Conservation (phyloP, 2,329 filamentous ascomycete genomes). For the Aspergillus fumigatiaffinis region DNA sequence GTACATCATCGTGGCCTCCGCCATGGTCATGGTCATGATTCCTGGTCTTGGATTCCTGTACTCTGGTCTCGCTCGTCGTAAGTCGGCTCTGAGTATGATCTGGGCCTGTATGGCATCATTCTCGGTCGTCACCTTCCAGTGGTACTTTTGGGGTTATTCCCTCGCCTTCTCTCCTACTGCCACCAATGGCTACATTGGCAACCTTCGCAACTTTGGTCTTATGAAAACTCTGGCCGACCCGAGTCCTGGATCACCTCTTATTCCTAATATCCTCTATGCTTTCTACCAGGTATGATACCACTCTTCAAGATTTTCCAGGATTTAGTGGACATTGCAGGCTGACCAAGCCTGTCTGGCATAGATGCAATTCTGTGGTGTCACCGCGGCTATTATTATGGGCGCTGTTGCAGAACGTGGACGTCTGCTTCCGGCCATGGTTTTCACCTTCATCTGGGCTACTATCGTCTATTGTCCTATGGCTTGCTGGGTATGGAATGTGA, state of each 20-base stretch:
- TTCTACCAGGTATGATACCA: conserved; percentile 72
- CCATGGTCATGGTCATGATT: conserved; percentile 95
- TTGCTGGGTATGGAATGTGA: conserved; percentile 94
- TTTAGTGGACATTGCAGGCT: neutral
- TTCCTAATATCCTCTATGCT: conserved; percentile 85
- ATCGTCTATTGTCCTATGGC: conserved; percentile 95
- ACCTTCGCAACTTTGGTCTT: conserved; percentile 84
- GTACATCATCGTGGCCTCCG: conserved; percentile 83
- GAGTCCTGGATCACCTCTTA: conserved; percentile 82
- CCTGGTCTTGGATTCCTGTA: conserved; percentile 97
- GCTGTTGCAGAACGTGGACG: conserved; percentile 92
- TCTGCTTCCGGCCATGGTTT: conserved; percentile 89
- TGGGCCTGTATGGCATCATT: conserved; percentile 96
- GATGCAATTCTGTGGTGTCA: conserved; percentile 97
- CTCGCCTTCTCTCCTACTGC: conserved; percentile 80
- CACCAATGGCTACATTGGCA: conserved; percentile 86
- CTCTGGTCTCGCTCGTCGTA: conserved; percentile 93
- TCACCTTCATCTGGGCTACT: conserved; percentile 93
- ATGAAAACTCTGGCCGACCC: conserved; percentile 77
- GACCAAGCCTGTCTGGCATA: conserved; percentile 33
- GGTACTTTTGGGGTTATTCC: conserved; percentile 99
- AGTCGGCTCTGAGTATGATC: conserved; percentile 94
- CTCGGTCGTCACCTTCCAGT: conserved; percentile 91
- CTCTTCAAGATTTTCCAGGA: neutral
- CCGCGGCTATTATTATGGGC: conserved; percentile 84